Evolutionary conservation across 2,329 filamentous ascomycete genomes (phyloP).

Genomic region (Sphaerulina musiva): DNA sequence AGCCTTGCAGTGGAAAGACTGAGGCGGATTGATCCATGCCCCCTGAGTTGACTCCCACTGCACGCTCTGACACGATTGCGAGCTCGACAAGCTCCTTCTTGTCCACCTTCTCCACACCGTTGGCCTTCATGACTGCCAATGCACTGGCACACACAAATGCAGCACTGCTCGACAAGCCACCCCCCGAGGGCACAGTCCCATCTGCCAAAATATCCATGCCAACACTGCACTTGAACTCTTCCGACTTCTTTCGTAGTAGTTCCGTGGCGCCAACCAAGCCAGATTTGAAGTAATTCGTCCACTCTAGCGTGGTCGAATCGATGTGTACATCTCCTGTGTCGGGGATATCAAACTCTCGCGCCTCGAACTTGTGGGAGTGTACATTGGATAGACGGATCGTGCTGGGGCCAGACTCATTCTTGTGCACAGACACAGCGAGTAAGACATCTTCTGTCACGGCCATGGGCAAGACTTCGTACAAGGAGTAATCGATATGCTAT

Average conservation of each 20-base stretch:
- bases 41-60: conserved; percentile 92
- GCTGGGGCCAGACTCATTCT: conserved; percentile 50
- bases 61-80: conserved; percentile 87
- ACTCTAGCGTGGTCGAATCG: conserved; percentile 78
- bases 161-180: conserved; percentile 86
- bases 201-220: conserved; percentile 87
- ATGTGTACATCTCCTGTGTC: conserved; percentile 54
- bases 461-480: conserved; percentile 94
- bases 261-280: conserved; percentile 76
- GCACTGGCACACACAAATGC: conserved; percentile 89
- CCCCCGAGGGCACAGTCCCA: conserved; percentile 84
- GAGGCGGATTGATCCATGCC: conserved; percentile 98
- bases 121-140: conserved; percentile 78
- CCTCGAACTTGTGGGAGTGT: conserved; percentile 65
- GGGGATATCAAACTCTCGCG: conserved; percentile 67
- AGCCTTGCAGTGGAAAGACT: conserved; percentile 80
- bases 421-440: conserved; percentile 64
- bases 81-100: conserved; percentile 90
- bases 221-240: conserved; percentile 55
- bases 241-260: conserved; percentile 62
- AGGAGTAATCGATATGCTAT: conserved; percentile 90
- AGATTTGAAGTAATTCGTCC: conserved; percentile 98
- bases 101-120: conserved; percentile 69
- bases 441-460: conserved; percentile 88
- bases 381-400: conserved; percentile 74